A percentile compares a stretch with the other conserved stretches of the same genome.
These are phyloP conservation scores for Termitomyces sp. DNA, from an alignment of 768 basidiomycete genomes.

Conservation along the genomic window DNA sequence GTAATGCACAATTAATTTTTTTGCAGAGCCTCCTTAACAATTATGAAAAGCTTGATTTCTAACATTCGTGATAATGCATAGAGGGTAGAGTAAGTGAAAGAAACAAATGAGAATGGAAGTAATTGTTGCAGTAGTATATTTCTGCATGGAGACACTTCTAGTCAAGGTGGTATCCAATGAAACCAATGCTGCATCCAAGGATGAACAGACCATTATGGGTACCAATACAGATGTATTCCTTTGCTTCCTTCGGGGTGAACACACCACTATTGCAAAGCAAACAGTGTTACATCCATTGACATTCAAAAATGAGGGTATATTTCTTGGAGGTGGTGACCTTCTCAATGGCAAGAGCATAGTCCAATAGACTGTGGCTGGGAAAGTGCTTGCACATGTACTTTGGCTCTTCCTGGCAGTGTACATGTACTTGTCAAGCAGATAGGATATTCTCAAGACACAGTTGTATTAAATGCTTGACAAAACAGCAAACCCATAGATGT, in stretches of 20 bases:
- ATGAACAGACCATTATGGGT: constrained; percentile 97
- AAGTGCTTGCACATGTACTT: constrained; percentile 94
- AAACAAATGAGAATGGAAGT: too few relatives aligned
- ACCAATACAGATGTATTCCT: constrained; percentile 59
- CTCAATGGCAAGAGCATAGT: constrained; percentile 95
- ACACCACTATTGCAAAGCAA: constrained; percentile 60
- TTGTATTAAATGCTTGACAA: constrained; percentile 16
- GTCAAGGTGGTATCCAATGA: constrained; percentile 55
- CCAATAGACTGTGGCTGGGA: constrained; percentile 88
- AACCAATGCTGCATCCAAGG: too few relatives aligned
- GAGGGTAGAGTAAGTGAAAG: too few relatives aligned
- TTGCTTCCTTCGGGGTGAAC: too few relatives aligned
- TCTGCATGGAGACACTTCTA: too few relatives aligned
- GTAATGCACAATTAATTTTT: too few relatives aligned
- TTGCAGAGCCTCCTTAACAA: too few relatives aligned
- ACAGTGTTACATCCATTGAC: constrained; percentile 95
- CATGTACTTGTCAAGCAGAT: too few relatives aligned
- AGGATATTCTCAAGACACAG: not conserved
- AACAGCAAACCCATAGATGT: constrained; percentile 8
- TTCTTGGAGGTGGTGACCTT: constrained; percentile 98
- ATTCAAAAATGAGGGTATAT: constrained; percentile 94
- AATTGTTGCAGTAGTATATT: too few relatives aligned
- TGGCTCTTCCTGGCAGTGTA: too few relatives aligned
- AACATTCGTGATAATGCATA: too few relatives aligned
- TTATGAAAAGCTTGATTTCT: too few relatives aligned